These are phyloP conservation scores for Antarctomyces pellizariae DNA, from an alignment of 495 filamentous ascomycete species.

Conservation along the genomic window DNA sequence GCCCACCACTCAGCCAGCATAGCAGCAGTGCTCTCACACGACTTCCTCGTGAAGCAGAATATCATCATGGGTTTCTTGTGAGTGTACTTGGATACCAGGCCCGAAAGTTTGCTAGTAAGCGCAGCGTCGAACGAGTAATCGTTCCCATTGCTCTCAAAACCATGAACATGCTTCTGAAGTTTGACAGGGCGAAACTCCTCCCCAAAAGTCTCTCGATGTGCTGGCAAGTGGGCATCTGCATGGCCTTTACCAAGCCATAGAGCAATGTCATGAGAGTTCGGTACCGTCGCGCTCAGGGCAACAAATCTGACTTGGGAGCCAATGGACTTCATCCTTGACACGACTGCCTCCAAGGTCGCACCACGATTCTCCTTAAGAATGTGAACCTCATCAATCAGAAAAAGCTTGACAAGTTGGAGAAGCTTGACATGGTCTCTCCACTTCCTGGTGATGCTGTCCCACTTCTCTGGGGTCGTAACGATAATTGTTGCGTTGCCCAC, in stretches of 20 bases:
- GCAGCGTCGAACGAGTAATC: conserved; percentile 75
- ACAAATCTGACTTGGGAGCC: conserved; percentile 75
- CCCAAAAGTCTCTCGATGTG: conserved; percentile 56
- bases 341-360: conserved; percentile 82
- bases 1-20: conserved; percentile 45
- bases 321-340: conserved; percentile 89
- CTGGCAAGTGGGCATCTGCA: conserved; percentile 40
- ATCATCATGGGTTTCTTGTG: conserved; percentile 72
- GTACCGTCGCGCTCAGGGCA: conserved; percentile 80
- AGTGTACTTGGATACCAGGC: conserved; percentile 54
- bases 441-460: conserved; percentile 91
- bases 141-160: conserved; percentile 40
- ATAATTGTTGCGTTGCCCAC: conserved; percentile 76
- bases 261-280: conserved; percentile 79
- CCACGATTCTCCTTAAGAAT: conserved; percentile 78
- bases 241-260: conserved; percentile 72
- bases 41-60: conserved; percentile 74
- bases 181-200: conserved; percentile 81
- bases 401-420: conserved; percentile 68
- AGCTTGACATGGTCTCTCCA: conserved; percentile 80
- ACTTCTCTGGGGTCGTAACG: conserved; percentile 93
- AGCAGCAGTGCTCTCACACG: conserved; percentile 52
- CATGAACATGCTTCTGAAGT: conserved; percentile 70
- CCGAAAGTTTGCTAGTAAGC: conserved; percentile 49
- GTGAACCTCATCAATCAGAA: conserved; percentile 92